phyloP scores from a whole-genome alignment of 2,329 filamentous ascomycete genomes.

The Penicillium glabrum region DNA sequence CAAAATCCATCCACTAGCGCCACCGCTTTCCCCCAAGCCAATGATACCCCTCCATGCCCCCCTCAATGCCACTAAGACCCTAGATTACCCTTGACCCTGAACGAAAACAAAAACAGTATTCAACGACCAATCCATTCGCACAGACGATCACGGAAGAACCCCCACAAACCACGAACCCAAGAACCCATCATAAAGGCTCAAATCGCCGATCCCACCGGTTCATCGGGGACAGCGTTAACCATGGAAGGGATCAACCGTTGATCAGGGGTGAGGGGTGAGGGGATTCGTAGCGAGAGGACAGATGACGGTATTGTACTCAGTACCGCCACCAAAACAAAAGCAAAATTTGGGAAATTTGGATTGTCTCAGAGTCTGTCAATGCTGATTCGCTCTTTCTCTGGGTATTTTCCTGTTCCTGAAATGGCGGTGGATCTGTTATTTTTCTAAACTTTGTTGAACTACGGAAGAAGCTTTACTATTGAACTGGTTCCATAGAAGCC shows the following conservation, averaged over 20 bases:
- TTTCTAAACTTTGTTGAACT: neutral
- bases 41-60: neutral
- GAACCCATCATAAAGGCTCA: conserved; percentile 8
- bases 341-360: conserved; percentile 10
- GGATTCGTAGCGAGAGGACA: no score
- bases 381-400: neutral
- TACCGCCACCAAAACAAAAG: neutral
- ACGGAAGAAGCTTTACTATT: neutral
- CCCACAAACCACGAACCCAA: conserved; percentile 9
- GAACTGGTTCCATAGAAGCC: neutral
- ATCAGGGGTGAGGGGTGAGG: conserved; percentile 15
- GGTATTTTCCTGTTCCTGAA: conserved; percentile 8
- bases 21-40: neutral
- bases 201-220: conserved; percentile 20
- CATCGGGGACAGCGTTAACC: conserved; percentile 2
- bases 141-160: neutral
- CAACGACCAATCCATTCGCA: neutral
- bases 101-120: neutral
- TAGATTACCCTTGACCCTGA: neutral
- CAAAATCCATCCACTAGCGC: neutral
- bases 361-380: conserved; percentile 2
- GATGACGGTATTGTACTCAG: neutral
- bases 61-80: neutral
- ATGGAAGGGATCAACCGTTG: conserved; percentile 15
- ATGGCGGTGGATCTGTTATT: neutral